Conservation (phyloP, 2,329 filamentous ascomycete species). For the Scolecobasidium constrictum region DNA sequence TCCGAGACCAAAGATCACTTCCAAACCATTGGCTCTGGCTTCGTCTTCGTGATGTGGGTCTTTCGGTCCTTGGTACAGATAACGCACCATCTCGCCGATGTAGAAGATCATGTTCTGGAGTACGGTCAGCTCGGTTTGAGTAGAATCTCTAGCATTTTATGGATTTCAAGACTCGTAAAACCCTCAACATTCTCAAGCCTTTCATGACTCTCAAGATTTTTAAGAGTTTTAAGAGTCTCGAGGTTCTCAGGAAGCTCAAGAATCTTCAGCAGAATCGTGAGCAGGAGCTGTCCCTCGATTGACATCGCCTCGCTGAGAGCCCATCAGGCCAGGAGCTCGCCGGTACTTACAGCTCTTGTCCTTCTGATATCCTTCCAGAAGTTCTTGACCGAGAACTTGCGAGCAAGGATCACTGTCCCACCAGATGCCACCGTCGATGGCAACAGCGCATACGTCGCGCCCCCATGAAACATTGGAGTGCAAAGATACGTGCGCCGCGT, state of each 20-base stretch:
- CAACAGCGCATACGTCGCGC: not conserved
- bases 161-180: no score
- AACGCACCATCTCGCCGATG: conserved; percentile 2
- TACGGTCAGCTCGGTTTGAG: no score
- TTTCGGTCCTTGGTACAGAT: not conserved
- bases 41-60: not conserved
- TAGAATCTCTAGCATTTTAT: no score
- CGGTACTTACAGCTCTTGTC: no score
- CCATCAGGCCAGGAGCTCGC: no score
- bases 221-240: no score
- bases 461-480: conserved; percentile 1
- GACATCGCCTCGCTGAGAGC: no score
- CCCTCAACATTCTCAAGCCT: no score
- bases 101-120: conserved; percentile 1
- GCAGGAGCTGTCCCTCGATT: no score
- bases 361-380: conserved; percentile 2
- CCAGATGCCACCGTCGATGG: not conserved
- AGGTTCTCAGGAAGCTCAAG: no score
- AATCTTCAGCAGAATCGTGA: no score
- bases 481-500: not conserved
- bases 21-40: not conserved
- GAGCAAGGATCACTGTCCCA: not conserved
- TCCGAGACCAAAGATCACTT: not conserved
- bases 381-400: not conserved
- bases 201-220: no score